Percentiles rank a stretch among this genome's conserved stretches.
Evolutionary conservation across 768 basidiomycete genomes (phyloP).

Genomic region (Hericium erinaceus): DNA sequence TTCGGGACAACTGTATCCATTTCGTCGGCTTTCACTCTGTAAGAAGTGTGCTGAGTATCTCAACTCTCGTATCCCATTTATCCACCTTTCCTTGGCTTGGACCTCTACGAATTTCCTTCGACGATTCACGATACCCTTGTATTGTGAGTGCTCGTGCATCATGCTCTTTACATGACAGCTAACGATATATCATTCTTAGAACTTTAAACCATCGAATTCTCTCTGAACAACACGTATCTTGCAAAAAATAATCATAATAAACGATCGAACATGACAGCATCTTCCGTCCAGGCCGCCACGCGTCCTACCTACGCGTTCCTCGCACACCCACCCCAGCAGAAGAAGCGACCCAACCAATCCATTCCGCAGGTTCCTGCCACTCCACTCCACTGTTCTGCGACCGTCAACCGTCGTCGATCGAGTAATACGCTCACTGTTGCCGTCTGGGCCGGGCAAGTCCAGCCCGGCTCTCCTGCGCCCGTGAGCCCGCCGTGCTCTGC

Average conservation of each 20-base stretch:
- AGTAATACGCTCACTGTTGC: conserved; percentile 41
- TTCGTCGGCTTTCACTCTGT: neutral
- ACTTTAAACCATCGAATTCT: neutral
- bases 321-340: neutral
- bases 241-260: neutral
- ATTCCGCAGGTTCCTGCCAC: neutral
- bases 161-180: neutral
- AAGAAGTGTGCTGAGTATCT: neutral
- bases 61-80: neutral
- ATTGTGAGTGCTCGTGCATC: neutral
- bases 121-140: neutral
- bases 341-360: neutral
- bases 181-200: neutral
- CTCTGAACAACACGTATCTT: neutral
- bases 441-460: conserved; percentile 58
- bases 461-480: conserved; percentile 56
- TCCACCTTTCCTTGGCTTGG: neutral
- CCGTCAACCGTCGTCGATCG: conserved; percentile 26
- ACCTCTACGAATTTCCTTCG: neutral
- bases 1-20: neutral
- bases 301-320: neutral
- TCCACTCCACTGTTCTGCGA: neutral
- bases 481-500: conserved; percentile 21
- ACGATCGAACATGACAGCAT: neutral
- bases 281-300: neutral